phyloP scores from a whole-genome alignment of 176 grass and related monocot species.

The Avena insularis region DNA sequence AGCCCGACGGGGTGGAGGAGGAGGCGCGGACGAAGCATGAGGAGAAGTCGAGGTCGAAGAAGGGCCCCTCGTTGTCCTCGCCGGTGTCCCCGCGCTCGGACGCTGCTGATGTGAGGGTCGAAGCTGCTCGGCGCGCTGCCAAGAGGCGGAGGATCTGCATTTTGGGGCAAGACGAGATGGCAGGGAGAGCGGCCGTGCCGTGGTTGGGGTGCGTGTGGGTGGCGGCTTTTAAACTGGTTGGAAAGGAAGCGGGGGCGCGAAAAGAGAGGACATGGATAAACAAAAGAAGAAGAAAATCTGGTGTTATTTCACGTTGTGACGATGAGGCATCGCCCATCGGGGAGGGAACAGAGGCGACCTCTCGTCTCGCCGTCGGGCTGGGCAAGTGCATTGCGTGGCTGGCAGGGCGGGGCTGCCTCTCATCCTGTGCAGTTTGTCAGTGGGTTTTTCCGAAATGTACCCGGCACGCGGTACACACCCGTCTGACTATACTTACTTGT shows the following conservation, averaged over 20 bases:
- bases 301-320: too few species aligned
- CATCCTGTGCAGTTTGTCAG: too few species aligned
- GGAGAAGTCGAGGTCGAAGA: conserved; percentile 73
- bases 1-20: conserved; percentile 26
- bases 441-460: too few species aligned
- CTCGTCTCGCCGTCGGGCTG: too few species aligned
- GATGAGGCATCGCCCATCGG: too few species aligned
- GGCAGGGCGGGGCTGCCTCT: too few species aligned
- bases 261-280: neutral
- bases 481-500: too few species aligned
- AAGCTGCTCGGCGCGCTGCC: conserved; percentile 21
- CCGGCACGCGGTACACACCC: too few species aligned
- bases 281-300: too few species aligned
- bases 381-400: too few species aligned
- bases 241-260: conserved; percentile 16
- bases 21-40: conserved; percentile 27
- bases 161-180: too few species aligned
- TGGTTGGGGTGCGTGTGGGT: neutral
- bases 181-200: neutral
- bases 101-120: neutral
- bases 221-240: conserved; percentile 30
- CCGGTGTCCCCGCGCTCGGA: neutral
- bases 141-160: conserved; percentile 51
- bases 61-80: conserved; percentile 56
- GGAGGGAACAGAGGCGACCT: too few species aligned